phyloP scores from a whole-genome alignment of 2,329 filamentous ascomycete genomes.

The Neofusicoccum ribis region DNA sequence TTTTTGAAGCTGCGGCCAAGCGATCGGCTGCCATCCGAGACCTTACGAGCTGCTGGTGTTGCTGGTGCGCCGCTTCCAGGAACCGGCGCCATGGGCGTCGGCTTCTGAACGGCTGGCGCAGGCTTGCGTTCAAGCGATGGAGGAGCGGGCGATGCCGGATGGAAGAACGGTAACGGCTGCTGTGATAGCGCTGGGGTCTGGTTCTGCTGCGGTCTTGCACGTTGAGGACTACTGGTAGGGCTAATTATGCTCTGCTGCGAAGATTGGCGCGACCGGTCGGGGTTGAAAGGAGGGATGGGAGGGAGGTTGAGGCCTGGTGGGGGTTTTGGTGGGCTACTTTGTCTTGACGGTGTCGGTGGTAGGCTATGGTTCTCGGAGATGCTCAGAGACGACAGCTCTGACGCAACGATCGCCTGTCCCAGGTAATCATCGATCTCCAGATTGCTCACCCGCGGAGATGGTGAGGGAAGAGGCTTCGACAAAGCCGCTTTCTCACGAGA shows the following conservation, averaged over 20 bases:
- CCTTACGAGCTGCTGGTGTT: constrained; percentile 16
- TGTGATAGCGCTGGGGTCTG: constrained; percentile 30
- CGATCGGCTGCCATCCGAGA: constrained; percentile 10
- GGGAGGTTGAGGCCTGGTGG: constrained; percentile 25
- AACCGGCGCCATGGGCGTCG: background rate
- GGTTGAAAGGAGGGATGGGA: constrained; percentile 37
- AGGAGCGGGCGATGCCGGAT: background rate
- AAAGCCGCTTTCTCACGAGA: constrained; percentile 21
- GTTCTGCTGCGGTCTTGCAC: constrained; percentile 4
- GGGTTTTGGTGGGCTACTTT: background rate
- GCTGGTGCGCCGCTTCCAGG: background rate
- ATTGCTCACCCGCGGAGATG: background rate
- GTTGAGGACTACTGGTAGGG: background rate
- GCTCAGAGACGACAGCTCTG: background rate
- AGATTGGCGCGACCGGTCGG: constrained; percentile 24
- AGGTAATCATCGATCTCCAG: constrained; percentile 15
- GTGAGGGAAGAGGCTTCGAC: constrained; percentile 8
- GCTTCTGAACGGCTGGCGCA: background rate
- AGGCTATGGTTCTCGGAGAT: background rate
- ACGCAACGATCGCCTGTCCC: background rate
- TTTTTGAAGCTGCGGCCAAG: constrained; percentile 16
- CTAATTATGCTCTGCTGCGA: constrained; percentile 10
- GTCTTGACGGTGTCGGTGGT: constrained; percentile 6
- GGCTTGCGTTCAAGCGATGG: background rate
- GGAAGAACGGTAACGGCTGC: constrained; percentile 34